Conservation (phyloP, 2,329 filamentous ascomycete genomes). For the Macrophomina phaseolina region DNA sequence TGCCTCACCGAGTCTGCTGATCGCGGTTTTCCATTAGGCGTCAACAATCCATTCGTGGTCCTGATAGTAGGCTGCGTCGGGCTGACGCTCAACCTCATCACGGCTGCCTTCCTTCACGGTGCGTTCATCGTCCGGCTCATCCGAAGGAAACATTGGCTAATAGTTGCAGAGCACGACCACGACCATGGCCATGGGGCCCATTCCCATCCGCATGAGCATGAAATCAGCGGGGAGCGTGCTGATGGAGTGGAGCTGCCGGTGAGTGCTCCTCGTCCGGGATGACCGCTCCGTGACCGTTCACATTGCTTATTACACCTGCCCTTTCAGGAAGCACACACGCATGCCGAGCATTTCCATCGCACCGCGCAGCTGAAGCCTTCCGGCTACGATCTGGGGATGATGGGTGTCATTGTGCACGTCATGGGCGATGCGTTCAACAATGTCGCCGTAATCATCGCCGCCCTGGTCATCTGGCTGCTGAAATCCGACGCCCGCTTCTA, state of each 20-base stretch:
- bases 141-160: too few relatives aligned
- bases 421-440: slow-evolving; percentile 78
- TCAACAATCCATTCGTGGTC: slow-evolving; percentile 70
- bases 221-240: background rate
- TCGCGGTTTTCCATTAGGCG: slow-evolving; percentile 47
- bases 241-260: background rate
- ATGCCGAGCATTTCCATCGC: slow-evolving; percentile 38
- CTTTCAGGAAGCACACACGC: slow-evolving; percentile 27
- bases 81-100: slow-evolving; percentile 70
- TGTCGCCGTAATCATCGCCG: slow-evolving; percentile 73
- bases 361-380: slow-evolving; percentile 34
- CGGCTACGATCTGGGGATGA: slow-evolving; percentile 67
- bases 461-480: slow-evolving; percentile 71
- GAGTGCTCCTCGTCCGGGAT: background rate
- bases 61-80: slow-evolving; percentile 73
- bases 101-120: slow-evolving; percentile 70
- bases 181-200: slow-evolving; percentile 4
- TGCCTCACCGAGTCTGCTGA: too few relatives aligned
- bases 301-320: background rate
- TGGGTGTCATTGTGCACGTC: slow-evolving; percentile 73
- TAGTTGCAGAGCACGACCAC: background rate
- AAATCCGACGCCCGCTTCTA: slow-evolving; percentile 67
- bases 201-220: background rate
- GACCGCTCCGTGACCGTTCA: background rate
- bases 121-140: slow-evolving; percentile 32